Base-by-base conservation (phyloP, 345 rosid genomes). In the Balakata baccata region DNA sequence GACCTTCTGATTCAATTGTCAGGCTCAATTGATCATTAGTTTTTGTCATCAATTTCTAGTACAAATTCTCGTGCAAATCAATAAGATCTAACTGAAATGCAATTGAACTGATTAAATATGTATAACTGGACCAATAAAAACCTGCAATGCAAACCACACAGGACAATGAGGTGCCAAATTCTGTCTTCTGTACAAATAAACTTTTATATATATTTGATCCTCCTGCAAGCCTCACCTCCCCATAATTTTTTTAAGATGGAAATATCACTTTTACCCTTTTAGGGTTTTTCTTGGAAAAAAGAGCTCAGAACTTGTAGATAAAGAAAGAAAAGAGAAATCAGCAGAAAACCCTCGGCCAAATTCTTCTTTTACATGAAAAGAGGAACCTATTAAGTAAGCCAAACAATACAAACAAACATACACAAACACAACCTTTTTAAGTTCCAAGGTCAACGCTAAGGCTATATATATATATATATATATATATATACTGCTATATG, bases 381-480 rank as follows among this genome's bases (percentile, higher is more conserved):
- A 66, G 69, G 29, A 66, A 66, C 69, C 69, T 23, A 64, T 3
- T 13, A 39, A 39, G 2, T 14, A 62, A 62, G 29, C 23, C 37
- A 11, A 46, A 45, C 16, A 14, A 43, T 23, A 65, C 25, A 43
- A 5, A 18, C 68, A 64, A 39, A 64, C 68, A 64, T 34, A 39
- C 25, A 41, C 11, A 39, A 25, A 51, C 46, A 29, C 1, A 6
- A 37, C 23, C 71, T 37, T 68, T 68, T 68, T 68, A 41, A 34
- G 14, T 52, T 50, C 47, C 46, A 29, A 68, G 45, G 71, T 68
- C 71, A 68, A 68, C 71, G 25, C 60, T 34, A 34, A 68, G 13
- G 16, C 60, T 52, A 22, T 13, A 52, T 4, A 13, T 5, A 52
- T 1, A 16, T n/a, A 1, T 18, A 13, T 18, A 52, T 14, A 1